Conservation (phyloP, 352 stramenopile genomes). For the Globisporangium camurandrum region DNA sequence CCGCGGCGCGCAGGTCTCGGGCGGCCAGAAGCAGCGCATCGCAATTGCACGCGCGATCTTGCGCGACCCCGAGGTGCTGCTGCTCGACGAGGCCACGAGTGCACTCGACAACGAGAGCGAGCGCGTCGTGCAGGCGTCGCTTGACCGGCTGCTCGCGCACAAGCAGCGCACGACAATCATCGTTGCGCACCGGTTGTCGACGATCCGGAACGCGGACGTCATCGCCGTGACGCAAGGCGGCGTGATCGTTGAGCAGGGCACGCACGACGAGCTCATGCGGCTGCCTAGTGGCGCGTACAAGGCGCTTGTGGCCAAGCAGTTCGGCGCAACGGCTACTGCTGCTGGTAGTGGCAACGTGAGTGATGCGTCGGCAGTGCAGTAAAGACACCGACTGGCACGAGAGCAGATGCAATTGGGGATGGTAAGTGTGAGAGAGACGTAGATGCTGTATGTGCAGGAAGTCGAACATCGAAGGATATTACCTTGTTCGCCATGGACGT, state of each 20-base stretch:
- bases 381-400: no score
- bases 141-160: conserved; percentile 16
- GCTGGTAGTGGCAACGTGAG: neutral
- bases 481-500: no score
- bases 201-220: conserved; percentile 18
- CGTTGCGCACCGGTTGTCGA: conserved; percentile 15
- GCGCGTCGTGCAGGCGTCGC: conserved; percentile 17
- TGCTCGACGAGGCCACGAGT: no score
- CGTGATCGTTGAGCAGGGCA: conserved; percentile 11
- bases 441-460: no score
- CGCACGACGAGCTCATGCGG: conserved; percentile 10
- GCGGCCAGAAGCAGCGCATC: conserved; percentile 88
- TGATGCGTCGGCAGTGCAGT: no score
- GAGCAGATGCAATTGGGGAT: no score
- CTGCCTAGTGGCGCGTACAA: conserved; percentile 8
- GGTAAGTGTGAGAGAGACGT: no score
- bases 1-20: conserved; percentile 71
- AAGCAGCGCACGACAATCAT: conserved; percentile 38
- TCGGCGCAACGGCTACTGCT: neutral
- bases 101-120: conserved; percentile 38
- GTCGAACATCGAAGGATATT: no score
- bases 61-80: no score
- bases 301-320: conserved; percentile 2
- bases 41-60: no score
- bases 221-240: conserved; percentile 13